Conservation (phyloP, 306 rosid species). For the Senna tora region DNA sequence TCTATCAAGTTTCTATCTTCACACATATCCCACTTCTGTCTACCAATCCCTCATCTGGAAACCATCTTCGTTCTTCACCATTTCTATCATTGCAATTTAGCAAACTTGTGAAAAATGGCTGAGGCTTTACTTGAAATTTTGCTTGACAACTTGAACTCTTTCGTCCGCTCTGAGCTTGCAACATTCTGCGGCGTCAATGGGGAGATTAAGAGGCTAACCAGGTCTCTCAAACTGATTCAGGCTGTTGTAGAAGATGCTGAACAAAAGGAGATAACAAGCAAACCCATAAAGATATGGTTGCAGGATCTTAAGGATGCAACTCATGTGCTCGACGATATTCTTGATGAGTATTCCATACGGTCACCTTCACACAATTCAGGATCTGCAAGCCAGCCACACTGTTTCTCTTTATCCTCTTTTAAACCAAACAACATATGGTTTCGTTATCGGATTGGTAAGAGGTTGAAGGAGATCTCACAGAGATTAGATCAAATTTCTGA, state of each 20-base stretch:
- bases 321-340: slow-evolving; percentile 25
- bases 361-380: background rate
- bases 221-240: background rate
- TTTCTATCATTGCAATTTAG: no score
- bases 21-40: no score
- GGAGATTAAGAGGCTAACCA: background rate
- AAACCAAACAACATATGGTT: background rate
- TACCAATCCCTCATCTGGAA: no score
- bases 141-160: background rate
- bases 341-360: slow-evolving; percentile 22
- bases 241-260: background rate
- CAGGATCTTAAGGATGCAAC: slow-evolving; percentile 32
- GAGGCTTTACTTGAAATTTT: background rate
- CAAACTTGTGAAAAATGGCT: slow-evolving; percentile 10
- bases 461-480: background rate
- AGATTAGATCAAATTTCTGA: slow-evolving; percentile 13
- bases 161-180: background rate
- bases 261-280: background rate
- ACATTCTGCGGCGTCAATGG: background rate
- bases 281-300: slow-evolving; percentile 28
- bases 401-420: background rate
- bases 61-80: no score
- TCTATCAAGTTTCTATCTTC: no score
- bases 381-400: background rate
- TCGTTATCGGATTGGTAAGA: slow-evolving; percentile 17